Evolutionary conservation across 805 yeast species (phyloP), one percentile per base, ranked within the genome.

Genomic region (Kazachstania taianensis): DNA sequence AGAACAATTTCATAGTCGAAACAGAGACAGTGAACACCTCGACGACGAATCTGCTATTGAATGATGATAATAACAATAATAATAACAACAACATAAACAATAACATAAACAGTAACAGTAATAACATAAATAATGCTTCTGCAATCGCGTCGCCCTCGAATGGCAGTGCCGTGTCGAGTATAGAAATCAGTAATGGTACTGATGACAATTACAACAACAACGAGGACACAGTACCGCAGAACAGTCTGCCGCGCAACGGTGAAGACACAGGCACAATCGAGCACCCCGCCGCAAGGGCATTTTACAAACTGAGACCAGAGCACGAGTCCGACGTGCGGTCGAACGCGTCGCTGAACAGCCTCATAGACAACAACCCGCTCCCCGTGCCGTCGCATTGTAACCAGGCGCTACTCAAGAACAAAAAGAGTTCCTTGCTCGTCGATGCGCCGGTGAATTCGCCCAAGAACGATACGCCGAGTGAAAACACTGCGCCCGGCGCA

Each of bases 1-100:
- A 50, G 17, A 57, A 59, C 33, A 52, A 59, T 16, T 66, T 72
- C 65, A 70, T 71, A 20, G 81, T 75, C 20, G 81, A 75, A 45
- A 72, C 78, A 0, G 81, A 75, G 46, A 73, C 78, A 0, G 78
- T 75, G 13, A 69, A 74, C 27, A 68, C 77, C 2, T 55, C 65
- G 2, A 41, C 43, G 2, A 31, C 40, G 55, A 65, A 32, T 59
- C 65, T 30, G 39, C 60, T 31, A 45, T 61, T 41, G 55, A 62
- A 15, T 19, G 33, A 34, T 23, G 36, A 30, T 32, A n/a, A n/a
- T n/a, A n/a, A n/a, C n/a, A n/a, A n/a, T n/a, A n/a, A n/a, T 4
- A 31, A 25, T 28, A 28, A 42, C 30, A 18, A 26, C 14, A 26
- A 26, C 12, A 29, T 22, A 22, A 22, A 9, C 4, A 9, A 22